These are phyloP conservation scores for Teratosphaeria destructans DNA, from an alignment of 2,329 filamentous ascomycete species.

Conservation along the genomic window DNA sequence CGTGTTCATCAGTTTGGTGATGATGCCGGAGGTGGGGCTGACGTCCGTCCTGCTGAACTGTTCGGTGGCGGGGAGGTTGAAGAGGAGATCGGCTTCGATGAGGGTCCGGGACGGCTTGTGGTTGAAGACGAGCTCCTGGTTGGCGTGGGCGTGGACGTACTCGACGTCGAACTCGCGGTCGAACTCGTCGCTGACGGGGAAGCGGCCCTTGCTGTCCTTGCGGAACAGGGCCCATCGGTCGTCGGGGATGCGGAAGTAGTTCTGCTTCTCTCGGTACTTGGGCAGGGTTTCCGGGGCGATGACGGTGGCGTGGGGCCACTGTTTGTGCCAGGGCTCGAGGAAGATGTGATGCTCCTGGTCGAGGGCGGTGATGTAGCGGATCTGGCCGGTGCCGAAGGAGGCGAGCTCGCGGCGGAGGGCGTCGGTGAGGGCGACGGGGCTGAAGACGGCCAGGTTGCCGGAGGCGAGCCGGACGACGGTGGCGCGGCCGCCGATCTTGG, in stretches of 20 bases:
- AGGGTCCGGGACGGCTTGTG: conserved; percentile 70
- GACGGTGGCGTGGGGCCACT: conserved; percentile 67
- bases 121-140: conserved; percentile 79
- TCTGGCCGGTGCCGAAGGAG: conserved; percentile 37
- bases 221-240: conserved; percentile 44
- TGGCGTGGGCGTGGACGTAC: conserved; percentile 68
- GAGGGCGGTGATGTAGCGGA: conserved; percentile 76
- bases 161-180: conserved; percentile 77
- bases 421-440: conserved; percentile 74
- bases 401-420: conserved; percentile 51
- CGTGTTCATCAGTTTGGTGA: conserved; percentile 34
- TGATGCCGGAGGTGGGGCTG: conserved; percentile 46
- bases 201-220: conserved; percentile 24
- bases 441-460: conserved; percentile 78
- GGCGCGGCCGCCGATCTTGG: conserved; percentile 78
- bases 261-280: conserved; percentile 57
- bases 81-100: conserved; percentile 82
- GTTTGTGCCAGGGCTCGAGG: conserved; percentile 70
- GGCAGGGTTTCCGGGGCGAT: conserved; percentile 74
- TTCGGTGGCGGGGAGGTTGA: conserved; percentile 80
- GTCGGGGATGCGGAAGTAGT: conserved; percentile 22
- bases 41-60: conserved; percentile 56
- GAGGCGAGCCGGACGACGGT: conserved; percentile 74
- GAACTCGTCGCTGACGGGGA: conserved; percentile 61
- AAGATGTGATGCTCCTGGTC: conserved; percentile 96